phyloP scores from a whole-genome alignment of 2,329 filamentous ascomycete genomes.

The Huntiella moniliformis region DNA sequence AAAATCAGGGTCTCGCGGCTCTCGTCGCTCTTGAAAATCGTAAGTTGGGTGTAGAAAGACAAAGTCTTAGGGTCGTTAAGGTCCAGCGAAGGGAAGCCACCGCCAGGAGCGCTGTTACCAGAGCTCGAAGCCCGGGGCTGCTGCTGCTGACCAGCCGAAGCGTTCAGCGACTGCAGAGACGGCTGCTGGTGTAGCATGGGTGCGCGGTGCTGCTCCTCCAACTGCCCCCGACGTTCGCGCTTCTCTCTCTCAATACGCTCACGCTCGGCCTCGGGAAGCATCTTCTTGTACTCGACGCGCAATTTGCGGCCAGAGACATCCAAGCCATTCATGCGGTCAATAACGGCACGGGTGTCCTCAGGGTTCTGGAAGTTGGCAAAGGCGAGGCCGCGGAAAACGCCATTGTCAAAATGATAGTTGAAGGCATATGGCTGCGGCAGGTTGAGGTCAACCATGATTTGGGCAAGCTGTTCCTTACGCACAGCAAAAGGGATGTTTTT shows the following conservation, averaged over 20 bases:
- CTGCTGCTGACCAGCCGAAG: not conserved
- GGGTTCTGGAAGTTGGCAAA: conserved; percentile 97
- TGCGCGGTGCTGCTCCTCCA: conserved; percentile 87
- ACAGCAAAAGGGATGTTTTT: conserved; percentile 99
- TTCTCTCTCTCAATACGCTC: conserved; percentile 96
- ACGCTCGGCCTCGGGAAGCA: conserved; percentile 84
- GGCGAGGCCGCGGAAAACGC: conserved; percentile 84
- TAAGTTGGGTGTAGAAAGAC: conserved; percentile 74
- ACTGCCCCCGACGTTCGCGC: conserved; percentile 81
- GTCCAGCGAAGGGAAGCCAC: conserved; percentile 26
- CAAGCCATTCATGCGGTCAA: conserved; percentile 85
- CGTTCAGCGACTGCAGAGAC: conserved; percentile 59
- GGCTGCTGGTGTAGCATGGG: conserved; percentile 63
- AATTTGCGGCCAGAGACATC: conserved; percentile 89
- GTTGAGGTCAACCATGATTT: conserved; percentile 84
- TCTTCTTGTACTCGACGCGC: conserved; percentile 97
- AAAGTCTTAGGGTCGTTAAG: conserved; percentile 80
- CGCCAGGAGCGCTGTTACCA: not conserved
- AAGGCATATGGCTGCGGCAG: conserved; percentile 93
- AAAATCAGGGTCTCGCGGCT: conserved; percentile 69
- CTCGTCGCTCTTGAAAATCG: conserved; percentile 70
- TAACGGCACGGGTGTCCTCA: conserved; percentile 82
- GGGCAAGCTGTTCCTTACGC: conserved; percentile 85
- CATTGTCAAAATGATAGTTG: conserved; percentile 98
- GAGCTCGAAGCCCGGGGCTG: conserved; percentile 1